phyloP scores from a whole-genome alignment of 352 stramenopile genomes.

The Aphanomyces invadans region DNA sequence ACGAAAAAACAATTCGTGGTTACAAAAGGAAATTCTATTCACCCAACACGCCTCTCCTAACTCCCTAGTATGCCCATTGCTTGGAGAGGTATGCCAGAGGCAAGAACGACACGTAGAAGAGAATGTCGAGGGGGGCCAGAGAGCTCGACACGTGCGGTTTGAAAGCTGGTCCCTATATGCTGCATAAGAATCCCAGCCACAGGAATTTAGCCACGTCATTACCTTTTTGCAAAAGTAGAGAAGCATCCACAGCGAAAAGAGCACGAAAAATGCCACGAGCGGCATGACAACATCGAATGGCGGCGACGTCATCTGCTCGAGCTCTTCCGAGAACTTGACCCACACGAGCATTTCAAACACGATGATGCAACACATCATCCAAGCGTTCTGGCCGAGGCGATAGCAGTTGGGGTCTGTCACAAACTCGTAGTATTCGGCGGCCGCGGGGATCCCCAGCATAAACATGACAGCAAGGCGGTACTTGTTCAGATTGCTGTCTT shows the following conservation, averaged over 20 bases:
- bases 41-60: no score
- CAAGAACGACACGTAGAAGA: slow-evolving; percentile 80
- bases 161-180: background rate
- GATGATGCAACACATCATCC: slow-evolving; percentile 73
- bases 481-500: slow-evolving; percentile 81
- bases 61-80: slow-evolving; percentile 83
- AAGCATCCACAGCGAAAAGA: slow-evolving; percentile 72
- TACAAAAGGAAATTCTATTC: no score
- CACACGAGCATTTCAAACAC: slow-evolving; percentile 74
- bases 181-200: no score
- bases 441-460: slow-evolving; percentile 67
- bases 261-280: slow-evolving; percentile 49
- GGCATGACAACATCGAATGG: slow-evolving; percentile 46
- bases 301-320: slow-evolving; percentile 52
- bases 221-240: slow-evolving; percentile 44
- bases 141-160: background rate
- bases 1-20: no score
- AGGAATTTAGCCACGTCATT: no score
- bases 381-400: slow-evolving; percentile 72
- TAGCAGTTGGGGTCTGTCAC: slow-evolving; percentile 66
- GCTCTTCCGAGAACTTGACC: slow-evolving; percentile 68
- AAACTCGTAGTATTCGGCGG: slow-evolving; percentile 85
- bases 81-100: slow-evolving; percentile 67
- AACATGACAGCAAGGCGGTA: slow-evolving; percentile 72
- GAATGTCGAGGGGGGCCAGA: slow-evolving; percentile 44